Conservation (phyloP, 768 basidiomycete species). For the Trametes elegans region DNA sequence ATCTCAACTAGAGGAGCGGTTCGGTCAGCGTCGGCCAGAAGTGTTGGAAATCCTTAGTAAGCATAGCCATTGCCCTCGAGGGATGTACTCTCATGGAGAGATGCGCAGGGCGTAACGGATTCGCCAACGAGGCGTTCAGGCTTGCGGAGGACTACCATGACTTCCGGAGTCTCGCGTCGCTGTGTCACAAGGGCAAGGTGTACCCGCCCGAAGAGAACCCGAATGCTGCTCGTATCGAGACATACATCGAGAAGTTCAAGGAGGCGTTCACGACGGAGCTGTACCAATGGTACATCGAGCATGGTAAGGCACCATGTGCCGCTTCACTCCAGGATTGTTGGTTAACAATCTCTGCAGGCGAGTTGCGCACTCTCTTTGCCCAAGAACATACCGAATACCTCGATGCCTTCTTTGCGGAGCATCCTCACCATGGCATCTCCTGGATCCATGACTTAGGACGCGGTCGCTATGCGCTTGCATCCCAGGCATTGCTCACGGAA, state of each 20-base stretch:
- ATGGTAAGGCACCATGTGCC: slow-evolving; percentile 64
- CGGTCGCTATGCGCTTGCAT: slow-evolving; percentile 61
- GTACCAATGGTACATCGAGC: slow-evolving; percentile 92
- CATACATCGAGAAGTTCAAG: slow-evolving; percentile 75
- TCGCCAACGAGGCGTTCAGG: slow-evolving; percentile 67
- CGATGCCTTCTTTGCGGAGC: slow-evolving; percentile 66
- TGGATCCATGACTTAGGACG: slow-evolving; percentile 90
- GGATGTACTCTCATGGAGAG: neutral
- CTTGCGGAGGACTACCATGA: slow-evolving; percentile 88
- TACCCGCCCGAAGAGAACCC: slow-evolving; percentile 67
- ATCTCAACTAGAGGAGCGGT: slow-evolving; percentile 61
- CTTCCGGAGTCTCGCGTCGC: slow-evolving; percentile 78
- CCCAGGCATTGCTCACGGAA: slow-evolving; percentile 60
- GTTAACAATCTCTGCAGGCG: slow-evolving; percentile 46
- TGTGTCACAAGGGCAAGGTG: slow-evolving; percentile 70
- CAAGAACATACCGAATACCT: slow-evolving; percentile 68
- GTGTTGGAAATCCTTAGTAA: slow-evolving; percentile 79
- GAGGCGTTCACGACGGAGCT: slow-evolving; percentile 85
- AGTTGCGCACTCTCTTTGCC: slow-evolving; percentile 77
- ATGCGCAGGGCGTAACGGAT: slow-evolving; percentile 58
- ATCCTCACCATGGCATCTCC: slow-evolving; percentile 59
- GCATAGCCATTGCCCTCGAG: slow-evolving; percentile 24
- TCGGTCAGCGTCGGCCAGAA: slow-evolving; percentile 69
- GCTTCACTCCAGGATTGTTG: neutral
- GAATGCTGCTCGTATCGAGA: slow-evolving; percentile 56